Evolutionary conservation across 208 protist species (phyloP).

Genomic region (Herpetomonas tarakana): DNA sequence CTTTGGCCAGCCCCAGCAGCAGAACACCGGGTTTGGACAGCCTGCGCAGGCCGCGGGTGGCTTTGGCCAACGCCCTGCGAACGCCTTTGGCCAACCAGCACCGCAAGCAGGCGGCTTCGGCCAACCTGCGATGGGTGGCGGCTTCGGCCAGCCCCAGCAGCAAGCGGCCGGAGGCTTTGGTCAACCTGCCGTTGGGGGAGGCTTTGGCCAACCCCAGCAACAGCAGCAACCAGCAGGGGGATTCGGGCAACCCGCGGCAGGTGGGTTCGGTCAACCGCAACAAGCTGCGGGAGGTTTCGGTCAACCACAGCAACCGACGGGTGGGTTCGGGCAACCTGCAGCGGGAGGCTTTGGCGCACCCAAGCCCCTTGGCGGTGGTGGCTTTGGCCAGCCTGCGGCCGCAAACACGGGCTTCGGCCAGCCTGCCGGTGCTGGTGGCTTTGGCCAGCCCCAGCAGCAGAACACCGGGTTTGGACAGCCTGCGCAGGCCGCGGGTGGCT

Average conservation of each 20-base stretch:
- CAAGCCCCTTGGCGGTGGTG: conserved; percentile 24
- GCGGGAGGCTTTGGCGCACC: conserved; percentile 23
- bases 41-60: conserved; percentile 15
- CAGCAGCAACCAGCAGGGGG: conserved; percentile 25
- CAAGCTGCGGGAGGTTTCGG: conserved; percentile 20
- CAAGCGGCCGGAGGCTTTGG: conserved; percentile 35
- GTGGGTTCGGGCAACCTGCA: conserved; percentile 38
- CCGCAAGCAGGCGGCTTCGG: conserved; percentile 27
- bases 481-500: conserved; percentile 20
- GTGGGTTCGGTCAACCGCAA: conserved; percentile 44
- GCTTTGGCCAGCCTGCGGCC: conserved; percentile 31
- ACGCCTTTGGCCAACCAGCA: conserved; percentile 15
- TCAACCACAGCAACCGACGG: conserved; percentile 11
- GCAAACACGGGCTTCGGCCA: conserved; percentile 30
- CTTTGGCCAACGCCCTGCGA: conserved; percentile 25
- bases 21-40: conserved; percentile 19
- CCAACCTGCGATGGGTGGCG: conserved; percentile 17
- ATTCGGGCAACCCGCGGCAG: conserved; percentile 33
- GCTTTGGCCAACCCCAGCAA: conserved; percentile 37
- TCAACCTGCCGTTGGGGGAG: conserved; percentile 18
- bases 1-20: conserved; percentile 22
- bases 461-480: conserved; percentile 37
- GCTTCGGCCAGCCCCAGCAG: conserved; percentile 37
- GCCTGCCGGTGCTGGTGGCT: conserved; percentile 20
- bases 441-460: conserved; percentile 20